Conservation (phyloP, 371 early-diverging fungal genomes). For the Nematocida homosporus region DNA sequence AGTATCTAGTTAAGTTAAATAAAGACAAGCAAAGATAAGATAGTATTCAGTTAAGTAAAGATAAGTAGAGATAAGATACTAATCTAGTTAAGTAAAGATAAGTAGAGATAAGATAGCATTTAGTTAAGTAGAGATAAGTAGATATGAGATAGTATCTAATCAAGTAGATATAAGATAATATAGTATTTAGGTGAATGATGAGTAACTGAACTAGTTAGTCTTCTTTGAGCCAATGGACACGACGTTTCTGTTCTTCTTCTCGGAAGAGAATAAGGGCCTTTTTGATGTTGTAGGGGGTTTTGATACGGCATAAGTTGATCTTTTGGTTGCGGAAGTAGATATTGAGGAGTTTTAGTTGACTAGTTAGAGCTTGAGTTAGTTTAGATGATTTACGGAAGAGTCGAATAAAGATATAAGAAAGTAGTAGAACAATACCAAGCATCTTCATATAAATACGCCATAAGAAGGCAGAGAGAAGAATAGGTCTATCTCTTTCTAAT, state of each 20-base stretch:
- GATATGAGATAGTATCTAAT: too few relatives aligned
- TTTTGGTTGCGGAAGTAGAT: conserved; percentile 28
- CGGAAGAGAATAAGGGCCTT: conserved; percentile 5
- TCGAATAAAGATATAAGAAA: conserved; percentile 28
- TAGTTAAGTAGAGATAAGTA: too few relatives aligned
- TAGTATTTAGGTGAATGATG: conserved; percentile 2
- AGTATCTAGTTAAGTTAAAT: too few relatives aligned
- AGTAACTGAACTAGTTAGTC: neutral
- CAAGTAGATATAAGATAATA: neutral
- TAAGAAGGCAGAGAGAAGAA: conserved; percentile 1
- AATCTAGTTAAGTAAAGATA: too few relatives aligned
- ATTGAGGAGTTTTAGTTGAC: conserved; percentile 42
- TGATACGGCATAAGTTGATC: conserved; percentile 12
- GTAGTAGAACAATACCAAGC: conserved; percentile 17
- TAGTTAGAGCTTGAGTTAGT: conserved; percentile 6
- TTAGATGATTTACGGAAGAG: conserved; percentile 18
- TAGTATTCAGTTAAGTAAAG: neutral
- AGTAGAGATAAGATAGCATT: too few relatives aligned
- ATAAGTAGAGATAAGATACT: too few relatives aligned
- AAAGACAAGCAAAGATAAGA: neutral
- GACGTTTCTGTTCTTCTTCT: conserved; percentile 37
- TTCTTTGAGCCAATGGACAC: neutral
- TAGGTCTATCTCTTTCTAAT: neutral
- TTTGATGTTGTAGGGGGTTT: conserved; percentile 29
- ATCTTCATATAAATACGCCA: conserved; percentile 22